phyloP scores from a whole-genome alignment of 139 green algal genomes.

The Haematococcus sp. region DNA sequence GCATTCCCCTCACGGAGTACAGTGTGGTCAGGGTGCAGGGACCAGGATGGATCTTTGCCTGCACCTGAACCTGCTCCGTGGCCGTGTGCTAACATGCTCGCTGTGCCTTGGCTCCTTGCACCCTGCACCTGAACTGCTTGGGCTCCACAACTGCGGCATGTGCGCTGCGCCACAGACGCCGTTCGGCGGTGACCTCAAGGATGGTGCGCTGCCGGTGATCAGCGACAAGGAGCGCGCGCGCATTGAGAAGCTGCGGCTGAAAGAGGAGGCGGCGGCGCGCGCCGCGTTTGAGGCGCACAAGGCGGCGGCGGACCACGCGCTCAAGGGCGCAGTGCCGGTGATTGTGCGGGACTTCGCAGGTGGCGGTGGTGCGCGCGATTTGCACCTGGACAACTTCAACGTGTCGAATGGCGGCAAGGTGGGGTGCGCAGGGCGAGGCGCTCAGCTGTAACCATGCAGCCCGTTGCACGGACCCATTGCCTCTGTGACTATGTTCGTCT shows the following conservation, averaged over 20 bases:
- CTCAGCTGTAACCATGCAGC: too few relatives aligned
- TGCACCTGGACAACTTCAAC: conserved; percentile 79
- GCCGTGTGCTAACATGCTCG: too few relatives aligned
- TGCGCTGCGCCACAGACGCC: conserved; percentile 27
- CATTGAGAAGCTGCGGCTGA: conserved; percentile 57
- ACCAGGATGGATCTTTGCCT: too few relatives aligned
- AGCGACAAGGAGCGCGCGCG: conserved; percentile 63
- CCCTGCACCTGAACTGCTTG: too few relatives aligned
- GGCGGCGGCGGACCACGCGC: background rate
- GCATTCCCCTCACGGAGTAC: too few relatives aligned
- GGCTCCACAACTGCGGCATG: background rate
- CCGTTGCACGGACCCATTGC: too few relatives aligned
- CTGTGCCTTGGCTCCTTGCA: too few relatives aligned
- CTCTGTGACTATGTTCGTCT: too few relatives aligned
- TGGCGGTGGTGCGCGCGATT: conserved; percentile 55
- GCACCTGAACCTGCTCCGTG: too few relatives aligned
- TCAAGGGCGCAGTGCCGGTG: conserved; percentile 12
- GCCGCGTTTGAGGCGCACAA: conserved; percentile 48
- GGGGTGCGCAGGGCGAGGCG: too few relatives aligned
- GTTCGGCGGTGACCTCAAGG: conserved; percentile 13
- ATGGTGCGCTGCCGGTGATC: conserved; percentile 31
- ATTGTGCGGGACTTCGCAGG: conserved; percentile 28
- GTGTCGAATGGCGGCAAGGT: conserved; percentile 74
- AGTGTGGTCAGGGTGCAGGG: too few relatives aligned
- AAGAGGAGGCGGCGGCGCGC: conserved; percentile 46